A percentile compares a stretch with the other conserved stretches of the same genome.
phyloP scores from a whole-genome alignment of 2,329 filamentous ascomycete species.

The Arthrocladium fulminans region DNA sequence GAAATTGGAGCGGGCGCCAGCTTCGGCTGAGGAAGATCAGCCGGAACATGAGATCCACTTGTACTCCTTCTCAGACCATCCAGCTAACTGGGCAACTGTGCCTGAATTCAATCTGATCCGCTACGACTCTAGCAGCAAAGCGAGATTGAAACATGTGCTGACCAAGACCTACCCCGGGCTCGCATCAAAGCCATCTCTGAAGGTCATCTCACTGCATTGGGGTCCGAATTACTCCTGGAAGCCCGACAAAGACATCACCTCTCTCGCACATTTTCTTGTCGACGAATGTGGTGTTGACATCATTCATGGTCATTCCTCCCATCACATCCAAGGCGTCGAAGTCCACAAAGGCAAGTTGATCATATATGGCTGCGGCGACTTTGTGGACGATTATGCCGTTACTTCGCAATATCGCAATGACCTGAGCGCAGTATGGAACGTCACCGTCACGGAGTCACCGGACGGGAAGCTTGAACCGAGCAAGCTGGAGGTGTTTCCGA shows the following conservation, averaged over 20 bases:
- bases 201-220: slow-evolving; percentile 35
- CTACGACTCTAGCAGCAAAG: slow-evolving; percentile 24
- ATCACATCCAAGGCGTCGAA: slow-evolving; percentile 36
- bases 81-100: slow-evolving; percentile 26
- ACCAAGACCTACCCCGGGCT: background rate
- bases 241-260: slow-evolving; percentile 26
- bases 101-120: slow-evolving; percentile 32
- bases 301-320: slow-evolving; percentile 34
- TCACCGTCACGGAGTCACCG: slow-evolving; percentile 23
- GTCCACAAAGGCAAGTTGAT: slow-evolving; percentile 29
- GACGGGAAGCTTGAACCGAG: slow-evolving; percentile 32
- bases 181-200: slow-evolving; percentile 23
- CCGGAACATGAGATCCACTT: slow-evolving; percentile 25
- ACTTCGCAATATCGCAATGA: slow-evolving; percentile 31
- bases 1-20: slow-evolving; percentile 9
- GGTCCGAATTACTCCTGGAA: slow-evolving; percentile 34
- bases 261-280: slow-evolving; percentile 32
- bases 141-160: slow-evolving; percentile 19
- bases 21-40: slow-evolving; percentile 3
- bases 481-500: slow-evolving; percentile 68
- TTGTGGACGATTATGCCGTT: slow-evolving; percentile 37
- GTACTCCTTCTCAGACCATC: slow-evolving; percentile 32
- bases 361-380: slow-evolving; percentile 36
- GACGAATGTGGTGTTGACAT: slow-evolving; percentile 36
- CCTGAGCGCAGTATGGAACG: slow-evolving; percentile 33